Base-by-base conservation (phyloP, 2,329 filamentous ascomycete species). In the Septoria linicola region DNA sequence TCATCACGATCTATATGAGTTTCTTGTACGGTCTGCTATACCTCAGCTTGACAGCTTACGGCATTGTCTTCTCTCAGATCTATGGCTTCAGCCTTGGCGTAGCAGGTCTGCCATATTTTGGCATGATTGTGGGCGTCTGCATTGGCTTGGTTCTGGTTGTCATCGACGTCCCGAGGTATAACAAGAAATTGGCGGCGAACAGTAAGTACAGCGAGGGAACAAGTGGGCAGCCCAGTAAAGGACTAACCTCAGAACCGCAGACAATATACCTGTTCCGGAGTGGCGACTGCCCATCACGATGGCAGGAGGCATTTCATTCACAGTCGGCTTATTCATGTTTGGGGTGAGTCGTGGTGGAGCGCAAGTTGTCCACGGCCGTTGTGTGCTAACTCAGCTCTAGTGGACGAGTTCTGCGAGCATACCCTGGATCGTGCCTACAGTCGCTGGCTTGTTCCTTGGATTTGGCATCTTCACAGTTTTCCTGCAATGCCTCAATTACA, bases 41-140 rank as follows among this genome's bases (percentile, higher is more conserved):
- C 65, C 83, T 92, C 21, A 92, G 92, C 74, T 77, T 96, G 48
- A 91, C 88, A 0, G 87, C 89, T 1, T 95, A 93, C 62, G 84
- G 87, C 0, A 80, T 93, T 35, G 86, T 95, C 42, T 95, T 93
- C 72, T 75, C 84, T 54, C 68, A 71, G 2, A 77, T 90, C 4
- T 85, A 95, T 68, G 78, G 80, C 59, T 85, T 92, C 73, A 80
- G 72, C 27, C 65, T 77, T 1, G 90, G 90, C 49, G 70, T 88
- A 16, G 79, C 82, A 4, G 89, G 89, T 8, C 76, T 96, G 6
- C 83, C 89, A 7, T 95, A 90, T 68, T 88, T 96, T 62, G 90
- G 89, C 47, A 88, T 96, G 58, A 61, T 68, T 40, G 49, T 67
- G 5, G 66, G 65, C 13, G 63, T 64, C 8, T 40, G 63, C 16